Conservation (phyloP, 75 land plant species). For the Pinus tabuliformis region DNA sequence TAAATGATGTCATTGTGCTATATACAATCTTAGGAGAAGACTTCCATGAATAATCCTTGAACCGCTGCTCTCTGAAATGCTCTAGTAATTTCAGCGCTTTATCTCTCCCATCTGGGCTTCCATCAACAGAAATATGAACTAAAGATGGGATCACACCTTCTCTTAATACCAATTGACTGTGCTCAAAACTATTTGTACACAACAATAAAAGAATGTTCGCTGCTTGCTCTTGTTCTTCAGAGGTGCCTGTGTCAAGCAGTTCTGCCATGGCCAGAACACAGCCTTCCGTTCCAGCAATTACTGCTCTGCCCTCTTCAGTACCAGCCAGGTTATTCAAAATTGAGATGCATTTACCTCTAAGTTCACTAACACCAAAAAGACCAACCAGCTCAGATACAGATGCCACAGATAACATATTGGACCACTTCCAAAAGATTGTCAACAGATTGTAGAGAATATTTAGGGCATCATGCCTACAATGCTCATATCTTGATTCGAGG, state of each 20-base stretch:
- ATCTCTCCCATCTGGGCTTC: slow-evolving; percentile 55
- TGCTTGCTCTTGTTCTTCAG: slow-evolving; percentile 76
- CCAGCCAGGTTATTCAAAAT: slow-evolving; percentile 52
- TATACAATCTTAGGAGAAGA: not conserved
- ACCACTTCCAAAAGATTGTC: slow-evolving; percentile 24
- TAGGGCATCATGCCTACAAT: slow-evolving; percentile 41
- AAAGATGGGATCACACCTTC: slow-evolving; percentile 87
- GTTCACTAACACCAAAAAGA: slow-evolving; percentile 33
- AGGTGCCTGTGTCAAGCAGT: slow-evolving; percentile 55
- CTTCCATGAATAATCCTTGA: not conserved
- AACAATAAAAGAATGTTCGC: slow-evolving; percentile 51
- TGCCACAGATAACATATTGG: slow-evolving; percentile 37
- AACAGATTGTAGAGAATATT: slow-evolving; percentile 60
- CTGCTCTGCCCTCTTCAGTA: slow-evolving; percentile 41
- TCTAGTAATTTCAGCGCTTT: slow-evolving; percentile 65
- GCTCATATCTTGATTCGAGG: slow-evolving; percentile 40
- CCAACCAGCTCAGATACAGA: slow-evolving; percentile 56
- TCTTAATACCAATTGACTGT: slow-evolving; percentile 63
- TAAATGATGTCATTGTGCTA: not conserved
- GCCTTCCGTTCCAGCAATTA: slow-evolving; percentile 53
- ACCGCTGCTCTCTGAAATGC: slow-evolving; percentile 48
- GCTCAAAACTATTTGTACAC: slow-evolving; percentile 53
- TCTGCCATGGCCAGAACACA: slow-evolving; percentile 65
- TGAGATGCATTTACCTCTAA: slow-evolving; percentile 35
- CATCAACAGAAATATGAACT: slow-evolving; percentile 51